A percentile compares a stretch with the other conserved stretches of the same genome.
phyloP scores from a whole-genome alignment of 331 rosid species.

The Pyrus hybrid region DNA sequence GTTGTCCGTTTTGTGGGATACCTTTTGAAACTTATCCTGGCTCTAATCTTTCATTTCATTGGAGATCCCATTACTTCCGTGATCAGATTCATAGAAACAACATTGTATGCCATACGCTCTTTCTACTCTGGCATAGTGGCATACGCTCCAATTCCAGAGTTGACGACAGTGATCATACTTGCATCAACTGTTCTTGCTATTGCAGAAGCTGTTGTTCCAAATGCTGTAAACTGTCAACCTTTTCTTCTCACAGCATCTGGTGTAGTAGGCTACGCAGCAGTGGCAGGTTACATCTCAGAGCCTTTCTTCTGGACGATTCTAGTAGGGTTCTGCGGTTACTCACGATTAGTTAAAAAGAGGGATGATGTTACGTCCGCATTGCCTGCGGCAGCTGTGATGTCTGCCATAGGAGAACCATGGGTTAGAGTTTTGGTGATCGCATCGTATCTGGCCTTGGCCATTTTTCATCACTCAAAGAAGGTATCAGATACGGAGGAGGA shows the following conservation, averaged over 20 bases:
- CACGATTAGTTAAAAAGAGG: slow-evolving; percentile 52
- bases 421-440: slow-evolving; percentile 58
- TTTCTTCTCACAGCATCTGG: slow-evolving; percentile 68
- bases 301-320: slow-evolving; percentile 80
- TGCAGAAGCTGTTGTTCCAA: slow-evolving; percentile 69
- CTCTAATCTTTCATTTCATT: slow-evolving; percentile 50
- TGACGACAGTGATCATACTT: slow-evolving; percentile 45
- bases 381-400: slow-evolving; percentile 74
- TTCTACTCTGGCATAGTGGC: slow-evolving; percentile 70
- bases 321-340: slow-evolving; percentile 53
- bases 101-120: slow-evolving; percentile 42
- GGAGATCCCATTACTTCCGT: slow-evolving; percentile 71
- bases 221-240: slow-evolving; percentile 53
- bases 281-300: slow-evolving; percentile 65
- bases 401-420: slow-evolving; percentile 93
- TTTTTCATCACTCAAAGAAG: slow-evolving; percentile 48
- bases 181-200: slow-evolving; percentile 63
- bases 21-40: slow-evolving; percentile 45
- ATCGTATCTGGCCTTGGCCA: slow-evolving; percentile 54
- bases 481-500: slow-evolving; percentile 31
- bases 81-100: slow-evolving; percentile 54
- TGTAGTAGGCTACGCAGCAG: slow-evolving; percentile 70
- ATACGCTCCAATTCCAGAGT: slow-evolving; percentile 64
- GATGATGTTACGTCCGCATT: slow-evolving; percentile 65
- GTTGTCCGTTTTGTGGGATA: slow-evolving; percentile 44